phyloP scores from a whole-genome alignment of 306 rosid genomes.

The Fragaria nilgerrensis region DNA sequence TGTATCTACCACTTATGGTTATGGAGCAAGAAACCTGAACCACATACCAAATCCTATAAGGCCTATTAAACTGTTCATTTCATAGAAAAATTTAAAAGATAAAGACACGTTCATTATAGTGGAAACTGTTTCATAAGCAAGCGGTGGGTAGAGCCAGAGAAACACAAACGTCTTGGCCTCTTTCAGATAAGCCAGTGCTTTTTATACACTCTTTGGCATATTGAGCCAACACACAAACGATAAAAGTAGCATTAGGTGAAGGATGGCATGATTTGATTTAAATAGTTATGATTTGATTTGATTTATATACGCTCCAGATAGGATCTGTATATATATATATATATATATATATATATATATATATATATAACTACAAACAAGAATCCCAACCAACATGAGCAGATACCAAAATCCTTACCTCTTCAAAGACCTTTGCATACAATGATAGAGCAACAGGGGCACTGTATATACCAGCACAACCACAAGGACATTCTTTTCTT shows the following conservation, averaged over 20 bases:
- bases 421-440: slow-evolving; percentile 90
- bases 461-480: slow-evolving; percentile 89
- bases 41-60: neutral
- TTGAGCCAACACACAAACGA: neutral
- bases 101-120: neutral
- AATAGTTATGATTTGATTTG: neutral
- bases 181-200: neutral
- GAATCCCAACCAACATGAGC: neutral
- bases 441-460: slow-evolving; percentile 80
- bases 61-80: neutral
- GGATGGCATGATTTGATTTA: neutral
- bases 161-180: neutral
- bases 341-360: too few relatives aligned
- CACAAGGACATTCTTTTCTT: slow-evolving; percentile 72
- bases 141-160: neutral
- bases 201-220: neutral
- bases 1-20: neutral
- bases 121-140: neutral
- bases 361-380: neutral
- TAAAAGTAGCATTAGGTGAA: too few relatives aligned
- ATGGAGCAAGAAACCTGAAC: neutral
- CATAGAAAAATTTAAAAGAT: neutral
- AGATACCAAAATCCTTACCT: slow-evolving; percentile 43
- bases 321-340: too few relatives aligned
- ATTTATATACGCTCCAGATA: neutral